Conservation (phyloP, 2,329 filamentous ascomycete species). For the Claviceps paspali region DNA sequence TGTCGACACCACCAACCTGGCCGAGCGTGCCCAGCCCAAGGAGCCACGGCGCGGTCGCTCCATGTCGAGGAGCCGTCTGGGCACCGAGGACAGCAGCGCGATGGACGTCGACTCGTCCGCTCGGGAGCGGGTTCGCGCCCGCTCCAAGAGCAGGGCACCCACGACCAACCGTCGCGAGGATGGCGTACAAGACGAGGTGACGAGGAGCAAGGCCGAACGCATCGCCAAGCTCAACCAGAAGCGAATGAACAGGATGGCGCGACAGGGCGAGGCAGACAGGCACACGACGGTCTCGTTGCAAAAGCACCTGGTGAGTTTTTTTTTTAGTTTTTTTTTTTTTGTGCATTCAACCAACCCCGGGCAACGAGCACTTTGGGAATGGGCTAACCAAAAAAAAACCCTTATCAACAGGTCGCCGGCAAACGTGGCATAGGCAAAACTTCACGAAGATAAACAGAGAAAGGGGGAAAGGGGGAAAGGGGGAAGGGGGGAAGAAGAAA, state of each 20-base stretch:
- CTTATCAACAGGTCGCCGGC: slow-evolving; percentile 51
- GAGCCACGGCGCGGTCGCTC: slow-evolving; percentile 59
- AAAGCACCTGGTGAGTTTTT: slow-evolving; percentile 71
- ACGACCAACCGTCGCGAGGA: slow-evolving; percentile 54
- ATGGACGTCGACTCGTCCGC: slow-evolving; percentile 59
- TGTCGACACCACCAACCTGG: slow-evolving; percentile 63
- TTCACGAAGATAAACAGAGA: slow-evolving; percentile 40
- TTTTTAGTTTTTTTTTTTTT: too few relatives aligned
- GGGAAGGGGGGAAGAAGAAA: too few relatives aligned
- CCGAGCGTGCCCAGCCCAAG: slow-evolving; percentile 52
- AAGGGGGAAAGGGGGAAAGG: not conserved
- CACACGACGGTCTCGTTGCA: slow-evolving; percentile 67
- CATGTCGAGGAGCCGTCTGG: slow-evolving; percentile 43
- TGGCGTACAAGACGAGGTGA: slow-evolving; percentile 53
- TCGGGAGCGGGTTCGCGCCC: slow-evolving; percentile 49
- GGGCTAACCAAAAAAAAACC: slow-evolving; percentile 14
- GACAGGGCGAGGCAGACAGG: slow-evolving; percentile 91
- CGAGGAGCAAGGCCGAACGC: slow-evolving; percentile 67
- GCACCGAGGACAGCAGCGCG: slow-evolving; percentile 48
- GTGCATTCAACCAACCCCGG: too few relatives aligned
- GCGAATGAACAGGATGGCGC: slow-evolving; percentile 97
- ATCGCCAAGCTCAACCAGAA: slow-evolving; percentile 84
- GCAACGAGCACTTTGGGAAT: too few relatives aligned
- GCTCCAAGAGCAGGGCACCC: slow-evolving; percentile 57
- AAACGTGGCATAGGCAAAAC: slow-evolving; percentile 94